Evolutionary conservation across 306 rosid species (phyloP), one percentile per base, ranked within the genome.

Genomic region (Trifolium subterraneum): DNA sequence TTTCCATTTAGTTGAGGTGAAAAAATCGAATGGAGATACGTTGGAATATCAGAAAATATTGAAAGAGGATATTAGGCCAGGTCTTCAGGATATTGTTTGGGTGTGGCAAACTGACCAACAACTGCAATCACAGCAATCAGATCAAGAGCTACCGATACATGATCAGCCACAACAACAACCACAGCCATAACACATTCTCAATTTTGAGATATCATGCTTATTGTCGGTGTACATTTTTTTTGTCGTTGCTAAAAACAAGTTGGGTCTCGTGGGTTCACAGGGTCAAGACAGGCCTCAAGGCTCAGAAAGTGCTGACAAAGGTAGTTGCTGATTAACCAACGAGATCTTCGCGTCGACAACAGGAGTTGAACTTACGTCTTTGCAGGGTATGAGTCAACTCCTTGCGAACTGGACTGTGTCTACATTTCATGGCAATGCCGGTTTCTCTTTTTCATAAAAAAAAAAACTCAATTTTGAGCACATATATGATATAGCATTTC

Each of bases 61-160:
- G 84, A 79, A 77, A 62, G 88, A 88, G 51, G 90, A 88, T 59
- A 85, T 90, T 35, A 93, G 89, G 70, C 96, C 97, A 50, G 87
- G 92, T 66, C 87, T 93, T 63, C 78, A 79, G 69, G 98, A 93
- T 69, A 89, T 93, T 79, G 88, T 89, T 73, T 93, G 98, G 97
- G 89, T 89, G 19, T 90, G 97, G 96, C 88, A 85, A 73, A 87
- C 82, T 36, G 93, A 89, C 52, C 81, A 82, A 60, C 81, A 65
- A 64, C 81, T 75, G 39, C 80, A 65, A 67, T 73, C 74, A 60
- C 85, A 25, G 22, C 74, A 31, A 75, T 75, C 77, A 39, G 78
- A 81, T 15, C 82, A 73, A 31, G 75, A 80, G 62, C 56, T 11
- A 68, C 68, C 76, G 33, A 52, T 66, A 48, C 42, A 73, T 73